A percentile compares a stretch with the other conserved stretches of the same genome.
Evolutionary conservation across 495 filamentous ascomycete genomes (phyloP).

Genomic region (Jackrogersella multiformis): DNA sequence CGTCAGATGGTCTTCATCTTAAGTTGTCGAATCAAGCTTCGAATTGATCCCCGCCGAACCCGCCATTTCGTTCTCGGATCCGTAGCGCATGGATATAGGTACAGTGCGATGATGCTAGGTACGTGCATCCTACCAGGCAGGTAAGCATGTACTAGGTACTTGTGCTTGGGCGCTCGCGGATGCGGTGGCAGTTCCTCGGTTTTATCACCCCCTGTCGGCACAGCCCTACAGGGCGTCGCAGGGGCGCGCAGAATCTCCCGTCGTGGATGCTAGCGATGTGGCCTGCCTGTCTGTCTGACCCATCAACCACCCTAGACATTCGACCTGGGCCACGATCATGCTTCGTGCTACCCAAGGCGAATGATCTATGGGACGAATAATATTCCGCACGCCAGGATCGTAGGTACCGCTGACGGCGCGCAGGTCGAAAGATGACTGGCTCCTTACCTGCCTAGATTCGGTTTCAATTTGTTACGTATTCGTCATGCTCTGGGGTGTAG

Average conservation of each 20-base stretch:
- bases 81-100: neutral
- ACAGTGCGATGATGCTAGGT: neutral
- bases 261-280: constrained; percentile 27
- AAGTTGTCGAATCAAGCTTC: constrained; percentile 40
- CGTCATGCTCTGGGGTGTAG: constrained; percentile 26
- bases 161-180: neutral
- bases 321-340: constrained; percentile 4
- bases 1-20: neutral
- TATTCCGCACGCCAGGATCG: constrained; percentile 17
- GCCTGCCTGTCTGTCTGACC: constrained; percentile 15
- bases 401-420: constrained; percentile 17
- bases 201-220: constrained; percentile 28
- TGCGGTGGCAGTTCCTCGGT: constrained; percentile 19
- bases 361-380: constrained; percentile 26
- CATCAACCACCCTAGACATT: constrained; percentile 6
- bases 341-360: constrained; percentile 19
- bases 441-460: constrained; percentile 22
- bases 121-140: too few species aligned
- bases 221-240: constrained; percentile 43
- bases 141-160: too few species aligned
- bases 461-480: constrained; percentile 34
- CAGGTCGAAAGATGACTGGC: constrained; percentile 7
- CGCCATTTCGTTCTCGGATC: constrained; percentile 26
- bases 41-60: constrained; percentile 12
- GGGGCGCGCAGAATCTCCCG: constrained; percentile 12